phyloP scores from a whole-genome alignment of 2,329 filamentous ascomycete species.

The Epichloe aotearoae region DNA sequence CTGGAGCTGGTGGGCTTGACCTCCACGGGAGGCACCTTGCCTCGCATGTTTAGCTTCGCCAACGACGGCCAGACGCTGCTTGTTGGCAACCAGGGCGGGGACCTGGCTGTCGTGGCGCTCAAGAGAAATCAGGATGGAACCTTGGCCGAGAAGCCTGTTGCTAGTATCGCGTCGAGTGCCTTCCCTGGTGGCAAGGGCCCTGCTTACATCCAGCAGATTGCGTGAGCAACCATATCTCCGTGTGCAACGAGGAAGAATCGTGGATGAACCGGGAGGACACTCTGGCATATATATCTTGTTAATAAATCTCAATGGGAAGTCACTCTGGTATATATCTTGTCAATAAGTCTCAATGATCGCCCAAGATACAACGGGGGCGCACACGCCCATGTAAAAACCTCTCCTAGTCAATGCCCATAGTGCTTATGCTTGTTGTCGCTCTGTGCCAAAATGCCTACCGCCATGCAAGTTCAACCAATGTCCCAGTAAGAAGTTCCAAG shows the following conservation, averaged over 20 bases:
- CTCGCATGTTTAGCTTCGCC: slow-evolving; percentile 33
- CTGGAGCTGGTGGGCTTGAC: slow-evolving; percentile 22
- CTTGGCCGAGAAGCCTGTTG: slow-evolving; percentile 15
- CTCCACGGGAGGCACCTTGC: slow-evolving; percentile 22
- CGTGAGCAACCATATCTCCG: not conserved
- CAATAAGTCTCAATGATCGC: no score
- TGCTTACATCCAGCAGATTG: slow-evolving; percentile 19
- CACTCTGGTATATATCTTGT: no score
- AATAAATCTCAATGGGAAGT: no score
- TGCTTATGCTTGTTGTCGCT: no score
- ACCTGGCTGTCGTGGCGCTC: slow-evolving; percentile 26
- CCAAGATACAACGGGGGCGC: no score
- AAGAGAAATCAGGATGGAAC: slow-evolving; percentile 12
- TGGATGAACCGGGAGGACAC: no score
- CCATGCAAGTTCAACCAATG: no score
- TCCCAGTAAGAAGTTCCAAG: not conserved
- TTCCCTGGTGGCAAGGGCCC: slow-evolving; percentile 15
- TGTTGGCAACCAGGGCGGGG: slow-evolving; percentile 33
- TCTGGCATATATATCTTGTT: no score
- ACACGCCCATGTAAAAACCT: no score
- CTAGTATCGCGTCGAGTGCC: slow-evolving; percentile 11
- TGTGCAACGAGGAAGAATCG: no score
- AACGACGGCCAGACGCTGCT: slow-evolving; percentile 27
- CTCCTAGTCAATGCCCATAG: no score
- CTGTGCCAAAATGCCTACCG: no score